Base-by-base conservation (phyloP, 2,329 filamentous ascomycete species). In the Trichothecium sympodiale region DNA sequence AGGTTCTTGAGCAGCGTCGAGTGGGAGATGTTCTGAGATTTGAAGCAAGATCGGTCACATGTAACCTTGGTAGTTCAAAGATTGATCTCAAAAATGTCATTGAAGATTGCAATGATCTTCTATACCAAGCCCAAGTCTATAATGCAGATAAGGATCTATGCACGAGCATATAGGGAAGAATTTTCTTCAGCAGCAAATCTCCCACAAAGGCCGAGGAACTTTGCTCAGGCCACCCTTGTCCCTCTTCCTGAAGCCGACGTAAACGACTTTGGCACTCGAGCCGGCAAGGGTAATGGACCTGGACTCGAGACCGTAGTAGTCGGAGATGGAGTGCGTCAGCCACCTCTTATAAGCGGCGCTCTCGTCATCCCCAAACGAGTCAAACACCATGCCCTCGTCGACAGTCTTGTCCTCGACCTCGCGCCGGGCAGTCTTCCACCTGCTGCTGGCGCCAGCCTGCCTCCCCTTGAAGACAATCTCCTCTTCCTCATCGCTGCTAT, bases 381-480 rank as follows among this genome's bases (percentile, higher is more conserved):
- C 84, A 55, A 94, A 87, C 8, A 96, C 71, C 62, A 94, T 62
- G 10, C 70, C 71, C n/a, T 61, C 56, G 37, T 71, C 64, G n/a
- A 65, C 53, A 44, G 77, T 77, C 52, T 81, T 73, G 45, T 74
- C 71, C 35, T 73, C 60, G 20, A 63, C 56, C 41, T 74, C 64
- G 29, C 71, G 63, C 29, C 67, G 59, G 3, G 67, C 67, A 47
- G 60, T 62, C 52, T 69, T 71, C 51, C 67, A 69, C 31, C 46
- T 42, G 9, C 43, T 44, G 16, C 45, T 62, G 29, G 33, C 37
- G 51, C 54, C 12, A 56, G 63, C 61, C 64, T 84, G 57, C 58
- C 74, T 64, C 2, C 84, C 88, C 5, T 93, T 77, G 55, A 95
- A 95, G 9, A 95, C 87, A 45, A 95, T 86, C 60, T 94, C 86